Evolutionary conservation across 805 yeast genomes (phyloP), one percentile per base, ranked within the genome.

Genomic region (Candida jianshihensis): DNA sequence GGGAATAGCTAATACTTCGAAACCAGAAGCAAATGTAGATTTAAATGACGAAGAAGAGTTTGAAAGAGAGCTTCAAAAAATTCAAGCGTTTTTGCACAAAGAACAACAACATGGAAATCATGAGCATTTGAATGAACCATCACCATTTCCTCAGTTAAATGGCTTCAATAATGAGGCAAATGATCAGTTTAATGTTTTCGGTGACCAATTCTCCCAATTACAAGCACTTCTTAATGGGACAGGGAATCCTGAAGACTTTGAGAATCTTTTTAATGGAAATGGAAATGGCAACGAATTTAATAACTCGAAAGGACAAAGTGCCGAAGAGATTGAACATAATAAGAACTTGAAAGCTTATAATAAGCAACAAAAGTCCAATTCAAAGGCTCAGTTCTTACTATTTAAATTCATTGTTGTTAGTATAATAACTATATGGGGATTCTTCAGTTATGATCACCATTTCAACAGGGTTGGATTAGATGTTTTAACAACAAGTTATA

Each of bases 361-460:
- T 15, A 51, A 42, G 31, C 41, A 37, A 8, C 34, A 40, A 28
- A 51, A 42, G 22, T 54, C 49, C 26, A 39, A 32, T 29, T 47
- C 39, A 28, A 53, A 52, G 19, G 55, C 58, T 1, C 26, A 32
- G 18, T 45, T 47, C 21, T 38, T 51, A 40, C 20, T 50, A 7
- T 9, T 33, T 5, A 52, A 44, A 36, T 31, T 50, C 4, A 2
- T 42, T 3, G 19, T 36, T 9, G 27, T 36, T 5, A 13, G 35
- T 1, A 4, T 26, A 2, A n/a, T 46, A 26, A 37, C 40, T 9
- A 9, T 40, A 4, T 51, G 36, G 7, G 27, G 20, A 16, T 18
- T 19, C 9, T 19, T 26, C 11, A 9, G 18, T 4, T 16, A 24
- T 26, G 39, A 29, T 13, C 29, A 27, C 19, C 5, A 21, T n/a